Conservation (phyloP, 495 filamentous ascomycete species). For the Bombardia bombarda region DNA sequence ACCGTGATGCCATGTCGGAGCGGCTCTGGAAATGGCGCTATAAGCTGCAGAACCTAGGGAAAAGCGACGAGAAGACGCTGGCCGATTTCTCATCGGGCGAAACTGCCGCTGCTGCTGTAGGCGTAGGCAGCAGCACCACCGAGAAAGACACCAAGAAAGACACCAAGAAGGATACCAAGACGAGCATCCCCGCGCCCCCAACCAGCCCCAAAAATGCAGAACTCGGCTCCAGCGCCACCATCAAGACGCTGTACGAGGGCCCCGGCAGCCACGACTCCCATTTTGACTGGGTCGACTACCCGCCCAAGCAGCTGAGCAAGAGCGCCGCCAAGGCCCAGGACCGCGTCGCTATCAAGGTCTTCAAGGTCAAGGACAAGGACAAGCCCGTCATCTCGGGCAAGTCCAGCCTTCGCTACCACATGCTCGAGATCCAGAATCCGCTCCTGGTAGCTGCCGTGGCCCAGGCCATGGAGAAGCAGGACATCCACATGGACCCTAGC, state of each 20-base stretch:
- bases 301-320: conserved; percentile 27
- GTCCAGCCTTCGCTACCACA: conserved; percentile 23
- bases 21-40: conserved; percentile 20
- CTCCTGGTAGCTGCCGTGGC: conserved; percentile 24
- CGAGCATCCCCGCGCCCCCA: background rate
- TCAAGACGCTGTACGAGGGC: conserved; percentile 27
- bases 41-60: conserved; percentile 16
- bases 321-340: conserved; percentile 25
- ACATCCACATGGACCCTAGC: conserved; percentile 21
- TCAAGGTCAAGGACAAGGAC: conserved; percentile 28
- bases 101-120: background rate
- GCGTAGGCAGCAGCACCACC: too few species aligned
- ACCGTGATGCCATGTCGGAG: conserved; percentile 14
- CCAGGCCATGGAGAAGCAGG: conserved; percentile 23
- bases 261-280: conserved; percentile 11
- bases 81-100: conserved; percentile 16
- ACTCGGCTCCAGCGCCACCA: conserved; percentile 7
- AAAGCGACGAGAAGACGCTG: conserved; percentile 16
- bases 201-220: conserved; percentile 8
- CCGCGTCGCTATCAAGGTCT: conserved; percentile 32
- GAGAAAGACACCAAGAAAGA: too few species aligned
- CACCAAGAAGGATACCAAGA: too few species aligned
- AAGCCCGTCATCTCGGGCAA: conserved; percentile 26
- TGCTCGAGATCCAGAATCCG: conserved; percentile 29
- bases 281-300: conserved; percentile 32